Percentiles rank a stretch among this genome's conserved stretches.
Evolutionary conservation across 2,329 filamentous ascomycete genomes (phyloP).

Genomic region (Penicillium occitanis): DNA sequence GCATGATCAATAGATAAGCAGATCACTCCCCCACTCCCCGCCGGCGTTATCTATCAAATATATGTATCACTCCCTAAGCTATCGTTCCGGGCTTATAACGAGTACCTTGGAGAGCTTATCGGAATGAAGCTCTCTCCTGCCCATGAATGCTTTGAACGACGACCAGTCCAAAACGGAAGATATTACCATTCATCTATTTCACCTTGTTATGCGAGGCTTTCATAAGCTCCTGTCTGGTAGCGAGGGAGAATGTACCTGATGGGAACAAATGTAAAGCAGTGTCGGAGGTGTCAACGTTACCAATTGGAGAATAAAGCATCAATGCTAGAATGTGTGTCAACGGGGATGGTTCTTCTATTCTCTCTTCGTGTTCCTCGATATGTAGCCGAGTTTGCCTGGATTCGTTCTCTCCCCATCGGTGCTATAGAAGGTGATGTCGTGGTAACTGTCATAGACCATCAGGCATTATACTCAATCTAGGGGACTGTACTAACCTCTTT

Average conservation of each 20-base stretch:
- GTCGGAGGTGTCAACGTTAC: neutral
- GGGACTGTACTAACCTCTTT: neutral
- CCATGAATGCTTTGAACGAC: too few species aligned
- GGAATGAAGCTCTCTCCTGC: neutral
- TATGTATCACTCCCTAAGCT: neutral
- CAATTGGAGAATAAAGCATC: neutral
- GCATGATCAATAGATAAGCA: neutral
- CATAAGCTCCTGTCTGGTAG: neutral
- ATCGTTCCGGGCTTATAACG: neutral
- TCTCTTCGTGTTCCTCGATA: neutral
- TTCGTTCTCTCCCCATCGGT: too few species aligned
- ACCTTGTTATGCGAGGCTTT: too few species aligned
- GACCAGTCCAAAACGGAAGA: too few species aligned
- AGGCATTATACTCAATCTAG: neutral
- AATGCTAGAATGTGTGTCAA: neutral
- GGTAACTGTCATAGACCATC: neutral
- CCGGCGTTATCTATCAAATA: neutral
- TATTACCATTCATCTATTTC: too few species aligned
- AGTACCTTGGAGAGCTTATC: neutral
- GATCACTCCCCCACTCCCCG: neutral
- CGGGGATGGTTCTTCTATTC: neutral
- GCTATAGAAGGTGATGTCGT: neutral
- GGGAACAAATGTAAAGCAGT: too few species aligned
- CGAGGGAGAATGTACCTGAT: too few species aligned
- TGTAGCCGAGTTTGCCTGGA: neutral